A percentile compares a stretch with the other conserved stretches of the same genome.
phyloP scores from a whole-genome alignment of 1,284 basidiomycete genomes.

The Pseudozyma sp. region DNA sequence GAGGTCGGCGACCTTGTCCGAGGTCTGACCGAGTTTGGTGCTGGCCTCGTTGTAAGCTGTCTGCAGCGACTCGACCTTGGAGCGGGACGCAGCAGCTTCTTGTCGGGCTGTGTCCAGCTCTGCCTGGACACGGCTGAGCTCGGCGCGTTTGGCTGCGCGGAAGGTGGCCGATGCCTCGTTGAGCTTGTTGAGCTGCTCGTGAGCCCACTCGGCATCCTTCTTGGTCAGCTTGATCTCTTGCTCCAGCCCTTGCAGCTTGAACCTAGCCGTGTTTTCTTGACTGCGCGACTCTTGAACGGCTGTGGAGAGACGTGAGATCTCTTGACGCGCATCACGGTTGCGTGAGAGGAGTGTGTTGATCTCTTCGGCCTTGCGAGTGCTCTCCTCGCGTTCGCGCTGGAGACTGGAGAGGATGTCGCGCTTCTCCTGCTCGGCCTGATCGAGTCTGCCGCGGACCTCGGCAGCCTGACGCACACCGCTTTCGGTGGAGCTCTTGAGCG shows the following conservation, averaged over 20 bases:
- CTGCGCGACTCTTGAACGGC: constrained; percentile 58
- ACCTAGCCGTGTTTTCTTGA: constrained; percentile 70
- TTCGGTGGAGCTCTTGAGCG: constrained; percentile 44
- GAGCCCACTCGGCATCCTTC: constrained; percentile 76
- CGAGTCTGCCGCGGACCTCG: constrained; percentile 46
- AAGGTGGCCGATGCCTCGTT: constrained; percentile 49
- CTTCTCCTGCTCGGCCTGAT: constrained; percentile 64
- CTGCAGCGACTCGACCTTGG: constrained; percentile 78
- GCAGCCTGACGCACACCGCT: constrained; percentile 47
- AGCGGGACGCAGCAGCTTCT: constrained; percentile 75
- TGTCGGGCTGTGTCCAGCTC: constrained; percentile 78
- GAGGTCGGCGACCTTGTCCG: constrained; percentile 78
- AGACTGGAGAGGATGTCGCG: constrained; percentile 62
- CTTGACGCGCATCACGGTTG: constrained; percentile 55
- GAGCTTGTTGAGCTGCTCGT: constrained; percentile 56
- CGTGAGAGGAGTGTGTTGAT: constrained; percentile 47
- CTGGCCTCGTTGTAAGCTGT: constrained; percentile 77
- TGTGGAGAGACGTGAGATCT: constrained; percentile 53
- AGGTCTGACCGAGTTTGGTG: constrained; percentile 77
- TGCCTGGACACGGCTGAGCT: constrained; percentile 79
- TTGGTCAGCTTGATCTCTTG: constrained; percentile 82
- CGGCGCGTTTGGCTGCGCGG: constrained; percentile 72
- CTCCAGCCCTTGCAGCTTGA: constrained; percentile 80
- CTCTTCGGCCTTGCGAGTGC: constrained; percentile 58
- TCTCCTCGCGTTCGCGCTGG: constrained; percentile 62